Evolutionary conservation across 768 basidiomycete species (phyloP).

Genomic region (Dentipellis fragilis): DNA sequence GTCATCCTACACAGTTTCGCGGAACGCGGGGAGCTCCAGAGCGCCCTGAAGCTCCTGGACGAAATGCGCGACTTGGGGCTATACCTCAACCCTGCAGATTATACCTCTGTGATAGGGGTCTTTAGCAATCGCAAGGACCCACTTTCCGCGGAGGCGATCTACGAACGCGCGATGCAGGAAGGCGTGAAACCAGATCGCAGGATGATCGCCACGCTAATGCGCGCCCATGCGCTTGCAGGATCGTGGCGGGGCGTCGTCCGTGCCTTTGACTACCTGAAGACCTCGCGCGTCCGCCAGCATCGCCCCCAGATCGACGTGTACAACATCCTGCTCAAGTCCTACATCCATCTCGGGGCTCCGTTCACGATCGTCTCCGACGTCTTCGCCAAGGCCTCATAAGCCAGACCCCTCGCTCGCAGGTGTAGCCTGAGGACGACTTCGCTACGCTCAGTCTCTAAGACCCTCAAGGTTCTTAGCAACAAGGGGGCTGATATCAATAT

Average conservation of each 20-base stretch:
- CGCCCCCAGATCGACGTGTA: conserved; percentile 50
- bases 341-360: conserved; percentile 73
- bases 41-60: conserved; percentile 38
- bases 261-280: conserved; percentile 52
- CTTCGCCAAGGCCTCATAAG: conserved; percentile 57
- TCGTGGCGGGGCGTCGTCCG: conserved; percentile 70
- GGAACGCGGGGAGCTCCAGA: conserved; percentile 40
- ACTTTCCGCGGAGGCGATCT: conserved; percentile 55
- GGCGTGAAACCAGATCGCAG: conserved; percentile 51
- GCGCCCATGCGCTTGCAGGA: conserved; percentile 72
- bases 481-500: too few species aligned
- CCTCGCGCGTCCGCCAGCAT: conserved; percentile 24
- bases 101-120: conserved; percentile 58
- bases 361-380: conserved; percentile 50
- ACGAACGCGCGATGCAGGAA: conserved; percentile 50
- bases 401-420: too few species aligned
- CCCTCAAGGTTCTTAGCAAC: too few species aligned
- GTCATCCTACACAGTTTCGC: conserved; percentile 52
- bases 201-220: conserved; percentile 68
- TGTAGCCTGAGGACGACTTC: too few species aligned
- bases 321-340: conserved; percentile 77
- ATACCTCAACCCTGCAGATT: conserved; percentile 40
- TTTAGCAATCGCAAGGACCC: conserved; percentile 55
- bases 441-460: too few species aligned
- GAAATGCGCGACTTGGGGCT: conserved; percentile 50